Evolutionary conservation across 202 grass and related monocot species (phyloP), one percentile per base, ranked within the genome.

Genomic region (Schoenoplectus triqueter): DNA sequence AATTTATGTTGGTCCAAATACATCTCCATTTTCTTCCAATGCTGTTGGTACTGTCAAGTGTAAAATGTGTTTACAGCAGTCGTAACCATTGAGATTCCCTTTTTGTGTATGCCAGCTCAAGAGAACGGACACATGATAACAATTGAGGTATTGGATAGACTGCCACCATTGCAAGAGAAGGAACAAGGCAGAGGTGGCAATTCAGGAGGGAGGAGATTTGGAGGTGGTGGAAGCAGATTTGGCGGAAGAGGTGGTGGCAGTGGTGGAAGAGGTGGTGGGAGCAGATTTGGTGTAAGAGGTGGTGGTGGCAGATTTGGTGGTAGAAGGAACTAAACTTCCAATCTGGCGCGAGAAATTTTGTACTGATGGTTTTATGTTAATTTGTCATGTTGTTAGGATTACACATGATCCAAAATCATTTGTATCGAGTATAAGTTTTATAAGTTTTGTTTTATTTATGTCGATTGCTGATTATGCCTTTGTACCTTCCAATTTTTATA

Each of bases 111-210:
- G 45, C 60, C 78, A 96, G 96, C 84, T 19, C 75, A 91, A 4
- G 82, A 96, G 68, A 99, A 87, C 3, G 96, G 88, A 0, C 48
- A 89, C 13, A 90, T 88, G 73, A 86, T 92, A 42, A 90, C 93
- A 42, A 73, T 99, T 19, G 93, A 96, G 84, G 91, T 96, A 82
- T 64, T 94, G 80, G 87, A 88, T 72, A 82, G 82, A 13, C 17
- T 99, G 87, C 93, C 96, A 75, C 84, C 91, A 7, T 86, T 99
- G 89, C 96, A 99, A 87, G 93, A 94, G 41, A 94, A 63, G 62
- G 91, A 99, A 0, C 84, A 92, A 72, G 78, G 83, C 22, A 93
- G 83, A 75, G 93, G 92, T 15, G 84, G 84, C 48, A 67, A 57
- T 47, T 45, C 54, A 9, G 87, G 92, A 0, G 82, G 94, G 9